Evolutionary conservation across 2,329 filamentous ascomycete species (phyloP), one percentile per base, ranked within the genome.

Genomic region (Ilyonectria robusta): DNA sequence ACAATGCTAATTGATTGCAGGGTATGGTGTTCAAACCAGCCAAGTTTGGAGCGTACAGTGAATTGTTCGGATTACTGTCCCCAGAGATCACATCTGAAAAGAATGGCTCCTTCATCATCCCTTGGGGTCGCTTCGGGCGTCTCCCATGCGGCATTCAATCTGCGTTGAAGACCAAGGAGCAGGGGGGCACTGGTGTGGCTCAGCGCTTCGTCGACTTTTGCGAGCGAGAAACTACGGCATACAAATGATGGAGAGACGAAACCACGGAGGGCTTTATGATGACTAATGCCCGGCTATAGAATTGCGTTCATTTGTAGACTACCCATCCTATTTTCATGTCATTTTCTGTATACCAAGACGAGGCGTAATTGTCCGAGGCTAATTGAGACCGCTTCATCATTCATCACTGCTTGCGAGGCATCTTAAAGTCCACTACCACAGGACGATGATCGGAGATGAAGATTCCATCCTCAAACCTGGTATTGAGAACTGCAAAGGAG

Each of bases 391-490:
- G 60, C 53, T 21, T 69, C 44, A n/a, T 19, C 17, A 9, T 29
- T 15, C 9, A 26, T 57, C 21, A 50, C 13, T 63, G 56, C n/a
- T 46, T 57, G 17, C 33, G 37, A 17, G 59, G 29, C 29, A 74
- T 70, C 17, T 53, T 59, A 23, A 75, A 67, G n/a, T 80, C 78
- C 2, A 78, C 68, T 23, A 79, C 72, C 7, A 80, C 75, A 0
- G 76, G 70, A 1, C 79, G 69, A 65, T 80, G 79, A 46, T 81
- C 79, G 2, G 78, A 80, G 19, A 78, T 78, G 57, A 74, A 80
- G 3, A 76, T 62, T 0, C 70, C 74, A 17, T 81, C 74, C 6
- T 77, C 74, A 40, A 71, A 76, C 13, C 67, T 56, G 1, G 72
- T 74, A 21, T 71, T 72, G 7, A 78, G 54, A 3, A 79, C 76